A percentile compares a stretch with the other conserved stretches of the same genome.
phyloP scores from a whole-genome alignment of 352 stramenopile species.

The Globisporangium middletonii region DNA sequence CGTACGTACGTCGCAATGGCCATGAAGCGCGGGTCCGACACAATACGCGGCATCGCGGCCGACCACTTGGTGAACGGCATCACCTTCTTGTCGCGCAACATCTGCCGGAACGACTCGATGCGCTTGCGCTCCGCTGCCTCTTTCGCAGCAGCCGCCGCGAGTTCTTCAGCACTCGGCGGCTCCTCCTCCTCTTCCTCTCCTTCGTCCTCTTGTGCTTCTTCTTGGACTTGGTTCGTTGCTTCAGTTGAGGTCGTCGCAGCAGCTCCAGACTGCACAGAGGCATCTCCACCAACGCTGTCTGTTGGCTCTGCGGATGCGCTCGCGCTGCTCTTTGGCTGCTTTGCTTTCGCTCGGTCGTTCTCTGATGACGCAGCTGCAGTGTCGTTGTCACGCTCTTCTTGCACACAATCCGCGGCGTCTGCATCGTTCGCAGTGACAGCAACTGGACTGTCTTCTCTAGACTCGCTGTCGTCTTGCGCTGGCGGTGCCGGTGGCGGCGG shows the following conservation, averaged over 20 bases:
- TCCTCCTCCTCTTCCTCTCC: neutral
- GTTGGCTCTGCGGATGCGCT: too few species aligned
- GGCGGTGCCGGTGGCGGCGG: slow-evolving; percentile 17
- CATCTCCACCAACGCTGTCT: too few species aligned
- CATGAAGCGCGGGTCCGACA: slow-evolving; percentile 65
- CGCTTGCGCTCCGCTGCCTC: slow-evolving; percentile 37
- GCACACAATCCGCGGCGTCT: too few species aligned
- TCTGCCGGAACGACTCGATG: slow-evolving; percentile 54
- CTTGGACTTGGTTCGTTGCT: neutral
- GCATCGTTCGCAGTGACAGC: too few species aligned
- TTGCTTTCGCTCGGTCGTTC: too few species aligned
- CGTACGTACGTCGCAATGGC: slow-evolving; percentile 40
- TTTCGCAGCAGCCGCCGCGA: slow-evolving; percentile 20
- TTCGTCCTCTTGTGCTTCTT: slow-evolving; percentile 20
- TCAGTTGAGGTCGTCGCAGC: neutral
- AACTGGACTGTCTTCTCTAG: neutral
- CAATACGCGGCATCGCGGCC: slow-evolving; percentile 67
- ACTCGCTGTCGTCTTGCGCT: slow-evolving; percentile 7
- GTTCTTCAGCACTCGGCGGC: slow-evolving; percentile 16
- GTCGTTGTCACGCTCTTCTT: slow-evolving; percentile 2
- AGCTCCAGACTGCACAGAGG: too few species aligned
- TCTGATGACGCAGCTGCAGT: neutral
- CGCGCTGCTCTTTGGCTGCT: too few species aligned
- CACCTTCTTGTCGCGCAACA: slow-evolving; percentile 81
- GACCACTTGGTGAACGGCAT: slow-evolving; percentile 84